Conservation (phyloP, 495 filamentous ascomycete species). For the Trichocladium antarcticum region DNA sequence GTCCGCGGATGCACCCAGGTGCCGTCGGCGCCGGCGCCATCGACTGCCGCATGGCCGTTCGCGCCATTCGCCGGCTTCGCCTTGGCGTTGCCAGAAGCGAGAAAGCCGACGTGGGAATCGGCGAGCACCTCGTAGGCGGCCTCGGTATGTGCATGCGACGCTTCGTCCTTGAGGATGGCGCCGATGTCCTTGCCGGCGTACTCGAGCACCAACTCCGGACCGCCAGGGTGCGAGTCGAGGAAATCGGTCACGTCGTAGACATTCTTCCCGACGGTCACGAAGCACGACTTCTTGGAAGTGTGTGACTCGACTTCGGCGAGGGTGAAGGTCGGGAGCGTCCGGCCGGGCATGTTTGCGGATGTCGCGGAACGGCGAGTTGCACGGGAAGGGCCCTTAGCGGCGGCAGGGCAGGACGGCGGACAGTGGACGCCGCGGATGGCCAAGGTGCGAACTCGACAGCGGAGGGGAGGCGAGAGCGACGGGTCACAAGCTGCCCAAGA, state of each 20-base stretch:
- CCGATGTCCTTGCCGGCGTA: slow-evolving; percentile 82
- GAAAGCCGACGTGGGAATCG: slow-evolving; percentile 64
- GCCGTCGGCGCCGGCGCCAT: no score
- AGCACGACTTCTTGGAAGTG: slow-evolving; percentile 76
- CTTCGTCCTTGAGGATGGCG: slow-evolving; percentile 70
- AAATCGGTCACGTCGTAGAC: slow-evolving; percentile 95
- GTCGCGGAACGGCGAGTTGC: background rate
- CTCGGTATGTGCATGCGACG: slow-evolving; percentile 76
- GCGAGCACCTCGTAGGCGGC: slow-evolving; percentile 89
- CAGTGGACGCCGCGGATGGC: no score
- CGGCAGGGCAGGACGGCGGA: no score
- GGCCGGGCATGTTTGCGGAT: slow-evolving; percentile 21
- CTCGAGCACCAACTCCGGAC: slow-evolving; percentile 75
- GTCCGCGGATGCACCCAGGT: slow-evolving; percentile 54
- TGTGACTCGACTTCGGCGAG: slow-evolving; percentile 67
- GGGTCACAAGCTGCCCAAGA: background rate
- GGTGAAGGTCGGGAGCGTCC: slow-evolving; percentile 67
- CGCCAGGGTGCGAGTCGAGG: slow-evolving; percentile 79
- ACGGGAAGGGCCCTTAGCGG: no score
- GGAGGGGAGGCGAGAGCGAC: background rate
- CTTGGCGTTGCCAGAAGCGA: slow-evolving; percentile 41
- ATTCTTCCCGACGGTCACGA: slow-evolving; percentile 76
- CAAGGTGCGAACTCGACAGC: no score
- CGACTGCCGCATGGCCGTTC: slow-evolving; percentile 21
- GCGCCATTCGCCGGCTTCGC: background rate